These are phyloP conservation scores for Globisporangium iwayamae DNA, from an alignment of 352 stramenopile species.

Conservation along the genomic window DNA sequence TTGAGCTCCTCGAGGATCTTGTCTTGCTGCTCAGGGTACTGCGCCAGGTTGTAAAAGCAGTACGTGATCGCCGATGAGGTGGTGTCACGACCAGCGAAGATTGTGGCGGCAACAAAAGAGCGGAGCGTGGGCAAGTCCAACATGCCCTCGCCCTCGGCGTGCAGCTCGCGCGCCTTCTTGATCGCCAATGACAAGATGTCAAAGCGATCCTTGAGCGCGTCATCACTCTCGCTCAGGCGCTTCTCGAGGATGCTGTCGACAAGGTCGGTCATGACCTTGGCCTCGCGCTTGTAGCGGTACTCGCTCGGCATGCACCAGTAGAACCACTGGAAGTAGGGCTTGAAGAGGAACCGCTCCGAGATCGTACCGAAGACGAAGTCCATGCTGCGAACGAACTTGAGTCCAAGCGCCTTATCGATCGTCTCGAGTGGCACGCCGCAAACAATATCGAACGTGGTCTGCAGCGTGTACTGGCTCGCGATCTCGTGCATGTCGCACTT, in stretches of 20 bases:
- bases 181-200: conserved; percentile 57
- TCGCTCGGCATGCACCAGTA: conserved; percentile 60
- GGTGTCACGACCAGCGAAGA: conserved; percentile 1
- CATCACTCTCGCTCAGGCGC: conserved; percentile 32
- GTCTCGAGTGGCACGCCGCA: conserved; percentile 38
- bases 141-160: conserved; percentile 25
- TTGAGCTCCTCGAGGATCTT: conserved; percentile 48
- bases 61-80: neutral
- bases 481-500: conserved; percentile 47
- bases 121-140: neutral
- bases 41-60: conserved; percentile 67
- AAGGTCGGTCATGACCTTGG: conserved; percentile 22
- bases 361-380: conserved; percentile 47
- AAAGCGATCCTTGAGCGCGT: conserved; percentile 24
- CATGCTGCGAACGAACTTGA: conserved; percentile 42
- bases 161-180: conserved; percentile 37
- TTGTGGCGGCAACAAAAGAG: neutral
- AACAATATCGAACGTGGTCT: conserved; percentile 51
- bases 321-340: conserved; percentile 46
- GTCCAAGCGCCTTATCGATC: conserved; percentile 25
- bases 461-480: conserved; percentile 47
- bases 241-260: conserved; percentile 37
- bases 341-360: conserved; percentile 43
- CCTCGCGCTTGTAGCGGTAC: conserved; percentile 26
- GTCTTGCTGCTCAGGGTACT: conserved; percentile 41